These are phyloP conservation scores for Sphagnum fallax DNA, from an alignment of 228 moss, liverwort and hornwort species.

Conservation along the genomic window DNA sequence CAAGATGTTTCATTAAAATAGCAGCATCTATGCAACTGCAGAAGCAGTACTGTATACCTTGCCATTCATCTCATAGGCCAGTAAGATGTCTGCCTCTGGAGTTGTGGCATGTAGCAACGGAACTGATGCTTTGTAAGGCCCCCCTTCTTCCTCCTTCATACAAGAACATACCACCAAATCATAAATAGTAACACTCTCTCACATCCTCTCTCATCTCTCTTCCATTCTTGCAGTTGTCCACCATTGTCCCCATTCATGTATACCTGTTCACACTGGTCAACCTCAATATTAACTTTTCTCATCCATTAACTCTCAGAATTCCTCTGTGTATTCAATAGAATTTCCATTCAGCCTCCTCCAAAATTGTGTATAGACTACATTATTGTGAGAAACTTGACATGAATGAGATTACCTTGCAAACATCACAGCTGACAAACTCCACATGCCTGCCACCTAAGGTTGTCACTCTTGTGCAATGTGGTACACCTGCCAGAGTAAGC, in stretches of 20 bases:
- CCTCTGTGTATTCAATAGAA: too few relatives aligned
- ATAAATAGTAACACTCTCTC: background rate
- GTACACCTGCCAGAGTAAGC: conserved; percentile 51
- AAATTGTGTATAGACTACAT: too few relatives aligned
- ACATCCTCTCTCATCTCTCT: background rate
- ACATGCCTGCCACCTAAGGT: conserved; percentile 55
- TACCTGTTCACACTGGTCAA: too few relatives aligned
- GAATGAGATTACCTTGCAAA: conserved; percentile 47
- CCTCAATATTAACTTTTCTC: too few relatives aligned
- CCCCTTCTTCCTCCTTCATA: conserved; percentile 48
- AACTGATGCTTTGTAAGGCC: conserved; percentile 54
- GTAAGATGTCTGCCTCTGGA: conserved; percentile 46
- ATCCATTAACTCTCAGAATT: too few relatives aligned
- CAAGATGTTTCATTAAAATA: too few relatives aligned
- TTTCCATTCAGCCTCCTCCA: too few relatives aligned
- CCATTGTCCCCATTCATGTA: too few relatives aligned
- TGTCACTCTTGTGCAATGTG: conserved; percentile 29
- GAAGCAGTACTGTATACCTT: conserved; percentile 16
- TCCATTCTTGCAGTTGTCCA: background rate
- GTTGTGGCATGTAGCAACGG: conserved; percentile 49
- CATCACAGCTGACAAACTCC: conserved; percentile 67
- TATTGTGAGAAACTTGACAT: too few relatives aligned
- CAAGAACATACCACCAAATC: background rate
- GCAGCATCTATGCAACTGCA: too few relatives aligned
- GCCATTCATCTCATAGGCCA: conserved; percentile 82